phyloP scores from a whole-genome alignment of 306 rosid genomes.

The Macrotyloma uniflorum region DNA sequence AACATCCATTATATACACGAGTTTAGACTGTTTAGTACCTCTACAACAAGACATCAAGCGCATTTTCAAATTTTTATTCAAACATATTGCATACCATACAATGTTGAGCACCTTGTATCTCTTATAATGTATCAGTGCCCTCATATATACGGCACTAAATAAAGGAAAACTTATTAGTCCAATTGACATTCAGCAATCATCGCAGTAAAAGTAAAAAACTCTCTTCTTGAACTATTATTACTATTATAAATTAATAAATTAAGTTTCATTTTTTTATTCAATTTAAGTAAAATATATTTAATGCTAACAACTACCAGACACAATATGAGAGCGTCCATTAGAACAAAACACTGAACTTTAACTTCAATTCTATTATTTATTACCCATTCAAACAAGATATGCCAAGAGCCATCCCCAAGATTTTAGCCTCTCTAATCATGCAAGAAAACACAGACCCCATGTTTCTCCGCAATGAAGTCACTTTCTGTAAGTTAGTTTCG shows the following conservation, averaged over 20 bases:
- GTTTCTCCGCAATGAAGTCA: conserved; percentile 61
- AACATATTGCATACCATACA: background rate
- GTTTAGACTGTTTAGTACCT: background rate
- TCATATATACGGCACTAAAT: conserved; percentile 1
- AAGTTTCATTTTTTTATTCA: background rate
- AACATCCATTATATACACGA: background rate
- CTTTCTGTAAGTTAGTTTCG: conserved; percentile 49
- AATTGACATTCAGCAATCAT: background rate
- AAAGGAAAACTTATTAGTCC: conserved; percentile 1
- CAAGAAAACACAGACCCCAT: conserved; percentile 81
- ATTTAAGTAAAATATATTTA: background rate
- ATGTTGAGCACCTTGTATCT: conserved; percentile 18
- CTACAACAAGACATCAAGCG: conserved; percentile 4
- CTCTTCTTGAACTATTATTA: conserved; percentile 4
- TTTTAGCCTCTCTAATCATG: conserved; percentile 78
- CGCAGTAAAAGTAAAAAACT: background rate
- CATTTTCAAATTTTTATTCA: conserved; percentile 22
- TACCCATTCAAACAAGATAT: conserved; percentile 83
- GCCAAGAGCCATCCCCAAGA: conserved; percentile 75
- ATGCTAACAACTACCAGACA: background rate
- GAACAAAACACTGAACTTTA: conserved; percentile 27
- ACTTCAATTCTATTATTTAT: conserved; percentile 35
- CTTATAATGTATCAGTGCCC: conserved; percentile 14
- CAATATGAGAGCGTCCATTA: conserved; percentile 26
- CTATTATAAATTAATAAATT: background rate